Evolutionary conservation across 192 early-diverging fungal species (phyloP), one percentile per base, ranked within the genome.

Genomic region (Phlyctochytrium bullatum): DNA sequence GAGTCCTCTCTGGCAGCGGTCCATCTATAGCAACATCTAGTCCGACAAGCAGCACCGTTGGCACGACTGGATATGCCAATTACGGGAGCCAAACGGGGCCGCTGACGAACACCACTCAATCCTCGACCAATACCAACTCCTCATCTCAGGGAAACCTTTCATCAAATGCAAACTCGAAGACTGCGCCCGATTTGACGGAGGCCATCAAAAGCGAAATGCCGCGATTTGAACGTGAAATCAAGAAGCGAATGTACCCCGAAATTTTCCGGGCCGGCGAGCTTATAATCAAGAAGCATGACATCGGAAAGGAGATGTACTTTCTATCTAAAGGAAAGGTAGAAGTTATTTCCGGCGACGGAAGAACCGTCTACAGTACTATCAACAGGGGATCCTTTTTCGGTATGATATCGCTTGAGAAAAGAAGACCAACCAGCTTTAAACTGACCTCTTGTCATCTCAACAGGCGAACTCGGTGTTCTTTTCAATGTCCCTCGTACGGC

Each of bases 231-330:
- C 62, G 61, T 3, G 51, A 64, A 27, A 64, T 80, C 23, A 78
- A 76, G 30, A 4, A 54, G 30, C 35, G 73, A 1, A 80, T 80
- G 79, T 60, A 34, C 23, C 69, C 73, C 24, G 73, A 51, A 6
- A 64, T 79, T n/a, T 80, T 58, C 36, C 34, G 57, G 12, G 36
- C 34, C 30, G 79, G 79, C 14, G 74, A 76, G 61, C 65, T 62
- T 24, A 79, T 80, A 33, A 80, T 80, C 32, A 59, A 52, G 32
- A 80, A 80, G 62, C 72, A 65, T 12, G 76, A 74, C 3, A 69
- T 80, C 63, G 79, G 79, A 0, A 31, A 68, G 34, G 76, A 80
- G 59, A 80, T 80, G 79, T 80, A 70, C 53, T 80, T 80, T 70
- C 36, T 80, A 54, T 52, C 59, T 0, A 76, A 75, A 34, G 79